Conservation (phyloP, 768 basidiomycete genomes). For the Kwoniella pini region DNA sequence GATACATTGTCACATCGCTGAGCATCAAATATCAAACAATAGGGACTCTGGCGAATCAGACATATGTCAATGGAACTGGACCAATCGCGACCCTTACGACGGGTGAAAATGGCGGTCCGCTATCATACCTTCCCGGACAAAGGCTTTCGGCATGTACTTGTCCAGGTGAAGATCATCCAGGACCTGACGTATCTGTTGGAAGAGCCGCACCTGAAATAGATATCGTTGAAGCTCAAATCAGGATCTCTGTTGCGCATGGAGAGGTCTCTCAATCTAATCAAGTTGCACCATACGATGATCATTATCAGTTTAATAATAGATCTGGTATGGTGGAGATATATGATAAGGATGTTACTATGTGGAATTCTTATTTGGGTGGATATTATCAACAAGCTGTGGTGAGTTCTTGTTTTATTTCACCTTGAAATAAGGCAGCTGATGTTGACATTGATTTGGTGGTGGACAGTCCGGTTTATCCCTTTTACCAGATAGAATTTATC, state of each 20-base stretch:
- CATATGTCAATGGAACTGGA: constrained; percentile 37
- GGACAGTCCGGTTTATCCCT: constrained; percentile 58
- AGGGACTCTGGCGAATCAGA: constrained; percentile 49
- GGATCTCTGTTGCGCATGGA: constrained; percentile 62
- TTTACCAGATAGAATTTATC: constrained; percentile 37
- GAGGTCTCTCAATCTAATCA: constrained; percentile 71
- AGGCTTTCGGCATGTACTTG: constrained; percentile 76
- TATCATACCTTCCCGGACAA: constrained; percentile 55
- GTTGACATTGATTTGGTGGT: too few relatives aligned
- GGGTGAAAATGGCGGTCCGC: constrained; percentile 36
- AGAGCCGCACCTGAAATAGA: constrained; percentile 92
- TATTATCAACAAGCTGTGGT: constrained; percentile 63
- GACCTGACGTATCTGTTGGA: constrained; percentile 65
- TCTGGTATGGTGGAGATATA: constrained; percentile 25
- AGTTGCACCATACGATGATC: constrained; percentile 65
- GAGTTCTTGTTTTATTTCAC: constrained; percentile 17
- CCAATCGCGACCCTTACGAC: constrained; percentile 48
- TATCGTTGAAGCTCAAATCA: constrained; percentile 78
- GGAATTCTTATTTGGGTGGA: constrained; percentile 54
- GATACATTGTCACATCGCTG: background rate
- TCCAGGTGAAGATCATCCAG: constrained; percentile 80
- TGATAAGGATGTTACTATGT: constrained; percentile 54
- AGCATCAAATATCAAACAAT: background rate
- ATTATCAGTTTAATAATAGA: constrained; percentile 57
- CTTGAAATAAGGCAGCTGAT: too few relatives aligned